Evolutionary conservation across 495 filamentous ascomycete genomes (phyloP).

Genomic region (Aspergillus biplanus): DNA sequence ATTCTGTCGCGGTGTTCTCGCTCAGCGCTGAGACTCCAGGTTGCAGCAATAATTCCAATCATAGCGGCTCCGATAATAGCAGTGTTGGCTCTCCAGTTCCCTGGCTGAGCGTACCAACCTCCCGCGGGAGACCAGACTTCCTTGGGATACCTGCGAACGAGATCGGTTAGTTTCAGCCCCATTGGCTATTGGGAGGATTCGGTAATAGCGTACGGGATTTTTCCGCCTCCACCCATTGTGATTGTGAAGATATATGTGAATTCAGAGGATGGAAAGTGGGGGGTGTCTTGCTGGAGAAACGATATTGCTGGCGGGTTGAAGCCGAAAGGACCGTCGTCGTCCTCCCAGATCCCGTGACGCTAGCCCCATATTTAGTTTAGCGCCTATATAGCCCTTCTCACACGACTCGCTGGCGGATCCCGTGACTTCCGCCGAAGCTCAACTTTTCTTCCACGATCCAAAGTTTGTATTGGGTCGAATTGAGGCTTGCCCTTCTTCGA

Average conservation of each 20-base stretch:
- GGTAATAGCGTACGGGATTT: conserved; percentile 75
- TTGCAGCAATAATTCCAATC: conserved; percentile 71
- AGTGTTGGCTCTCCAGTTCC: conserved; percentile 95
- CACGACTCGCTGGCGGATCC: conserved; percentile 38
- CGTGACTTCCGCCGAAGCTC: conserved; percentile 51
- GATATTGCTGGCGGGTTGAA: conserved; percentile 29
- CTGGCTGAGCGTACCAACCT: conserved; percentile 94
- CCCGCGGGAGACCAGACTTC: conserved; percentile 98
- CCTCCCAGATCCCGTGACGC: conserved; percentile 35
- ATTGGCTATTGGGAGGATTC: background rate
- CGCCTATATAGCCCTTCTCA: conserved; percentile 29
- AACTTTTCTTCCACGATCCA: conserved; percentile 45
- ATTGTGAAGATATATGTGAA: conserved; percentile 33
- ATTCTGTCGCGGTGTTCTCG: conserved; percentile 78
- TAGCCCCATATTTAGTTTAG: conserved; percentile 34
- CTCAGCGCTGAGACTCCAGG: conserved; percentile 83
- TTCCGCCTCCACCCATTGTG: conserved; percentile 68
- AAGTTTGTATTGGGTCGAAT: conserved; percentile 24
- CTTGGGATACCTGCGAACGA: conserved; percentile 80
- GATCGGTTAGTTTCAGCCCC: conserved; percentile 28
- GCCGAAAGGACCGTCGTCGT: conserved; percentile 42
- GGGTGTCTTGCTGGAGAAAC: conserved; percentile 29
- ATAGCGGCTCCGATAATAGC: conserved; percentile 77
- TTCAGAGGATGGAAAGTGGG: conserved; percentile 28
- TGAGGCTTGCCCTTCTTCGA: conserved; percentile 18